phyloP scores from a whole-genome alignment of 2,329 filamentous ascomycete genomes.

The Fusarium palustre region DNA sequence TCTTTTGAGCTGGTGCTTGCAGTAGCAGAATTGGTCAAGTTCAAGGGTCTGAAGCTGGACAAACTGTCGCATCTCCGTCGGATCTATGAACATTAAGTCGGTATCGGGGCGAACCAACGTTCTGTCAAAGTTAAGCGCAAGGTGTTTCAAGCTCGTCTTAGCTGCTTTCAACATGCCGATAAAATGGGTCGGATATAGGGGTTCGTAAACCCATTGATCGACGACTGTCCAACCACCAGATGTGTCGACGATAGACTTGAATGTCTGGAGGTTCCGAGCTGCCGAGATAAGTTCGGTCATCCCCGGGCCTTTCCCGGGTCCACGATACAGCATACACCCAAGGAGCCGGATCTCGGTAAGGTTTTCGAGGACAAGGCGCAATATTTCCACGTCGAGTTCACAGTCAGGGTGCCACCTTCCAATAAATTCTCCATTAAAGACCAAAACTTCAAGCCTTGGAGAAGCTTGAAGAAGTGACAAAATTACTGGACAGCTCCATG shows the following conservation, averaged over 20 bases:
- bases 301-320: too few species aligned
- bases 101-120: too few species aligned
- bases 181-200: too few species aligned
- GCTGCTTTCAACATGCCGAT: neutral
- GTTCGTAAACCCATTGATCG: too few species aligned
- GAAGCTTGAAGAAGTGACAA: neutral
- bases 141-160: neutral
- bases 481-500: too few species aligned
- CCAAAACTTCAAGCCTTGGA: neutral
- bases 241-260: neutral
- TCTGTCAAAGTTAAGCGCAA: neutral
- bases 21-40: neutral
- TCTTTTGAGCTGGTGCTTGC: neutral
- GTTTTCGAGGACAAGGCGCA: neutral
- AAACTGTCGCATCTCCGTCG: neutral
- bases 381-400: neutral
- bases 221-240: too few species aligned
- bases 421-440: too few species aligned
- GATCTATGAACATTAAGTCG: neutral
- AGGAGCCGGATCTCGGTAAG: neutral
- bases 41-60: neutral
- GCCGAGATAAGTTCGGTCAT: too few species aligned
- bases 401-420: too few species aligned
- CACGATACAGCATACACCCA: neutral
- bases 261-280: neutral